Percentiles rank a stretch among this genome's conserved stretches.
Conservation (phyloP, 2,329 filamentous ascomycete species). For the Pseudogymnoascus sp. region DNA sequence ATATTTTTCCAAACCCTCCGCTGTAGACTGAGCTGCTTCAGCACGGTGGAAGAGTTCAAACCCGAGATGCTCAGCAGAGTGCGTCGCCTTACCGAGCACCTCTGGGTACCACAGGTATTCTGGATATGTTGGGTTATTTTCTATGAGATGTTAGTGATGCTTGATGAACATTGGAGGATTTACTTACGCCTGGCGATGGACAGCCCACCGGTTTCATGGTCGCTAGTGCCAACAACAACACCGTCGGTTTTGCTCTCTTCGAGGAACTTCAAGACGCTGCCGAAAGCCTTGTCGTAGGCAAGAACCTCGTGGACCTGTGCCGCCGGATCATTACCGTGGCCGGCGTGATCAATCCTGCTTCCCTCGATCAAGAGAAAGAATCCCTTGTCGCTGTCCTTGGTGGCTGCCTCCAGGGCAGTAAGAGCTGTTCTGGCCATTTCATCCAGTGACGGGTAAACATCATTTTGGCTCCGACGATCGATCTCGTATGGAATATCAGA, state of each 20-base stretch:
- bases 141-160: conserved; percentile 23
- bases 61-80: conserved; percentile 64
- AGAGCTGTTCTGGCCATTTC: conserved; percentile 87
- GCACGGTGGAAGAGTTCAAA: conserved; percentile 52
- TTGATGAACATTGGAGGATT: neutral
- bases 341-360: conserved; percentile 91
- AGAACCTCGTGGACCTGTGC: conserved; percentile 86
- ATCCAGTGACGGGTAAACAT: conserved; percentile 78
- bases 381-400: conserved; percentile 74
- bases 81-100: conserved; percentile 71
- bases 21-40: conserved; percentile 12
- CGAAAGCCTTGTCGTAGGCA: conserved; percentile 86
- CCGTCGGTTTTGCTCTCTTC: conserved; percentile 65
- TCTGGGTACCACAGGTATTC: conserved; percentile 75
- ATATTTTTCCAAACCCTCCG: conserved; percentile 48
- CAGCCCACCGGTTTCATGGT: conserved; percentile 93
- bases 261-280: conserved; percentile 77
- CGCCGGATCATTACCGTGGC: conserved; percentile 75
- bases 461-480: conserved; percentile 71
- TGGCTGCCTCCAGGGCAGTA: conserved; percentile 70
- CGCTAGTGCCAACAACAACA: conserved; percentile 81
- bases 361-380: conserved; percentile 99
- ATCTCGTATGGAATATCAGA: conserved; percentile 88
- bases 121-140: conserved; percentile 55
- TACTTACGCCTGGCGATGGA: conserved; percentile 66